Percentiles rank a stretch among this genome's conserved stretches.
These are phyloP conservation scores for Lentinula guzmanii DNA, from an alignment of 768 basidiomycete genomes.

Conservation along the genomic window DNA sequence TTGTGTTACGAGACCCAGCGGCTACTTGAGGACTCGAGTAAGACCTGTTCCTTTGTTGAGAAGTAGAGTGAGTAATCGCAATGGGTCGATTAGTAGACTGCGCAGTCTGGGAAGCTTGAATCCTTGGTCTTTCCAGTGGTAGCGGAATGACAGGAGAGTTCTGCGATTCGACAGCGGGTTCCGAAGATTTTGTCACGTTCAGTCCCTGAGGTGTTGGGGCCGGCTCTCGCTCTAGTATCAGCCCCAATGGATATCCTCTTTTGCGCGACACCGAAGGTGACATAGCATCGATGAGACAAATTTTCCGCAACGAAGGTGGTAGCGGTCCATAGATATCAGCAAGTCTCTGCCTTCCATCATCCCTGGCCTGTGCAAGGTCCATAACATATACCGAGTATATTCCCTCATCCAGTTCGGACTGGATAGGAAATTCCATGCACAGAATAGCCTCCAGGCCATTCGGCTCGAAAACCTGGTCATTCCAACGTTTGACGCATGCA, in stretches of 20 bases:
- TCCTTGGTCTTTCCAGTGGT: not conserved
- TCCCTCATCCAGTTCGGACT: not conserved
- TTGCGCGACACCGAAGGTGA: not conserved
- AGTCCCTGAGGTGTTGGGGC: not conserved
- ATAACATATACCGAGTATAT: slow-evolving; percentile 2
- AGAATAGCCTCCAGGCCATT: not conserved
- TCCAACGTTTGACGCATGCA: not conserved
- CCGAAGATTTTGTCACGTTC: not conserved
- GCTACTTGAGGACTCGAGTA: too few species aligned
- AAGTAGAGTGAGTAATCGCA: too few species aligned
- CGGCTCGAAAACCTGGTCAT: not conserved
- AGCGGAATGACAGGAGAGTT: not conserved
- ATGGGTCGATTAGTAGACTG: not conserved
- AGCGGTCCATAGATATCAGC: not conserved
- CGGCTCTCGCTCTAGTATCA: not conserved
- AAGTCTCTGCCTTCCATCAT: not conserved
- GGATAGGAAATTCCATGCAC: slow-evolving; percentile 1
- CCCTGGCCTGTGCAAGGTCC: not conserved
- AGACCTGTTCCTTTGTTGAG: too few species aligned
- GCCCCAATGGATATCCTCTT: not conserved
- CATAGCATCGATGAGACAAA: not conserved
- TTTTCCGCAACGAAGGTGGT: not conserved
- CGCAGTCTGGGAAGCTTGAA: not conserved
- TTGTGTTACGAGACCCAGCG: too few species aligned
- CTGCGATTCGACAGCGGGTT: not conserved